A percentile compares a stretch with the other conserved stretches of the same genome.
phyloP scores from a whole-genome alignment of 768 basidiomycete genomes.

The Boletus patriciae region DNA sequence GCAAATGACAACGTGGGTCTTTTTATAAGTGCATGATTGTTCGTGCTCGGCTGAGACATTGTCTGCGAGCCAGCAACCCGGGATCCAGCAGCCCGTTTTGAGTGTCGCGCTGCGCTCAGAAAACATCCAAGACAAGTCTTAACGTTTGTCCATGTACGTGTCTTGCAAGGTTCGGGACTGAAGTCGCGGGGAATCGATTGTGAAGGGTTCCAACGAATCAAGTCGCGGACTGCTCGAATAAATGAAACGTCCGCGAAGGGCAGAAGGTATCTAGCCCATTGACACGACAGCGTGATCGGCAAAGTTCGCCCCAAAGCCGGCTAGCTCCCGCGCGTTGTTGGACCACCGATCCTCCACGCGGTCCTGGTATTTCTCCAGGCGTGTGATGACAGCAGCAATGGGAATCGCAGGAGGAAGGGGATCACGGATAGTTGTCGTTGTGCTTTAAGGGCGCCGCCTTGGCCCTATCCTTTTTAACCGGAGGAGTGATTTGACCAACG shows the following conservation, averaged over 20 bases:
- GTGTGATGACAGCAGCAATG: constrained; percentile 19
- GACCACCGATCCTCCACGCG: constrained; percentile 28
- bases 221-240: constrained; percentile 12
- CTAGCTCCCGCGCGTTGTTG: constrained; percentile 12
- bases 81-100: neutral
- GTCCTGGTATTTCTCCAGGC: constrained; percentile 19
- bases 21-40: neutral
- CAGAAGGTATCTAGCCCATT: neutral
- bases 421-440: constrained; percentile 10
- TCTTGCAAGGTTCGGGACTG: neutral
- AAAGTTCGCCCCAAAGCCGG: constrained; percentile 17
- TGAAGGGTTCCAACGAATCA: constrained; percentile 13
- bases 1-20: neutral
- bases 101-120: neutral
- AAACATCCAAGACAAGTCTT: neutral
- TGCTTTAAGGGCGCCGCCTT: constrained; percentile 15
- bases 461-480: constrained; percentile 15
- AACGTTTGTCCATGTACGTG: constrained; percentile 2
- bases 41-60: neutral
- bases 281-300: constrained; percentile 15
- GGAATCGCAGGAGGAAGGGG: constrained; percentile 11
- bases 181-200: constrained; percentile 10
- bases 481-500: constrained; percentile 7
- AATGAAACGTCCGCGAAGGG: constrained; percentile 12
- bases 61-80: neutral